Conservation (phyloP, 495 filamentous ascomycete species). For the Rhypophila decipiens region DNA sequence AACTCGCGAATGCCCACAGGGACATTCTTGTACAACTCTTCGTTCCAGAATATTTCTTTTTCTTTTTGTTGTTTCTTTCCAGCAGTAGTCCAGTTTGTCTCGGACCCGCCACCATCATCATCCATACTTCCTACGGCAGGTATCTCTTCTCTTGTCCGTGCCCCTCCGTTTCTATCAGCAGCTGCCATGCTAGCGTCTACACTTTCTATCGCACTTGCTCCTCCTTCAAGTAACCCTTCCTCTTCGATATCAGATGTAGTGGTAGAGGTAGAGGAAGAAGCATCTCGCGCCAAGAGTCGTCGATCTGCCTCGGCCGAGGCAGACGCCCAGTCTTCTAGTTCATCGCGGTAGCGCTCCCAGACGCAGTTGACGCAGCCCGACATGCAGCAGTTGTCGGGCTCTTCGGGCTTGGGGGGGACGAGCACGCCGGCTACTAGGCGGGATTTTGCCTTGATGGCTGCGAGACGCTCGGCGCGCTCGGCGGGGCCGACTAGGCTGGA, state of each 20-base stretch:
- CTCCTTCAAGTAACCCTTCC: no score
- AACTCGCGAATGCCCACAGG: constrained; percentile 94
- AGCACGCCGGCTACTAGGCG: constrained; percentile 68
- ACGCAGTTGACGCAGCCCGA: constrained; percentile 96
- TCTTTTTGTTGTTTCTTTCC: constrained; percentile 21
- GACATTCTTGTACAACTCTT: constrained; percentile 70
- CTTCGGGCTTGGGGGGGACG: constrained; percentile 75
- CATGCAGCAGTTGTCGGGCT: constrained; percentile 99
- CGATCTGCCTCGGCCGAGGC: constrained; percentile 50
- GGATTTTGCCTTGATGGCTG: constrained; percentile 44
- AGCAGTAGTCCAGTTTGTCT: constrained; percentile 56
- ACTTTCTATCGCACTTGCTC: constrained; percentile 11
- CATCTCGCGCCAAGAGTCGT: constrained; percentile 27
- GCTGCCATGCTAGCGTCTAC: background rate
- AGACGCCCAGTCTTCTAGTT: constrained; percentile 79
- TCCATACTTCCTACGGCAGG: constrained; percentile 71
- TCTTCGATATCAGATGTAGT: no score
- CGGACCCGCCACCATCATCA: constrained; percentile 73
- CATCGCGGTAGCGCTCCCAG: constrained; percentile 86
- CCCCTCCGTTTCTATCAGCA: constrained; percentile 11
- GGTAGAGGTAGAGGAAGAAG: no score
- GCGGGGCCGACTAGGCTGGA: constrained; percentile 59
- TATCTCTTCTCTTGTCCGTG: no score
- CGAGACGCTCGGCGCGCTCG: constrained; percentile 58
- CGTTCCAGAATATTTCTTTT: constrained; percentile 42